Evolutionary conservation across 2,329 filamentous ascomycete species (phyloP), one percentile per base, ranked within the genome.

Genomic region (Aspergillus clavatus): DNA sequence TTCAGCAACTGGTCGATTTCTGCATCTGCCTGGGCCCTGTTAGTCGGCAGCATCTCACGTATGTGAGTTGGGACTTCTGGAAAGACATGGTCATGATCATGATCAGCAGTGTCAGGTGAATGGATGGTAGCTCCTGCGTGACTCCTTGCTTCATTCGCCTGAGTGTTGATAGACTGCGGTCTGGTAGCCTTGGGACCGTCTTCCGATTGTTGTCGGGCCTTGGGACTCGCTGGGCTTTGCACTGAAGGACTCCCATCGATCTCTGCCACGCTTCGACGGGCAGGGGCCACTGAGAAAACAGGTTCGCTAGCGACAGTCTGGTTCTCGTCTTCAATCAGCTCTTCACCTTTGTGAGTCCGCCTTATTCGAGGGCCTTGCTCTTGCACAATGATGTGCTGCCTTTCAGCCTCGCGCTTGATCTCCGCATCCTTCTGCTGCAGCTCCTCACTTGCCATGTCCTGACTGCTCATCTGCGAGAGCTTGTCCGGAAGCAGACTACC

Each of bases 301-400:
- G 72, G 71, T 48, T 77, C 74, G 22, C 68, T 67, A 26, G 69
- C 61, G 31, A 69, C 70, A 47, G 62, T 60, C 50, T 75, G 68
- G 40, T 70, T 75, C 26, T 94, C 88, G 37, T 86, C 82, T 50
- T 91, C 89, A 12, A 97, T 78, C 12, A 95, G 68, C 63, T 97
- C 93, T 47, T 96, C 90, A 10, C 93, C 93, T 67, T 97, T 97
- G 72, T 97, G 91, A 2, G 91, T 96, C 55, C 87, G 83, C 58
- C 89, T 81, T 45, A 96, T 84, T 3, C 89, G 82, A 3, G 90
- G 86, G 1, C 81, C 89, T 39, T 81, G 78, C 16, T 87, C 81
- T 11, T 88, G 80, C 48, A 91, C 83, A 26, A 95, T 78, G 38
- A 93, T 90, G 37, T 91, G 87, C 49, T 81, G 77, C 31, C 72